phyloP scores from a whole-genome alignment of 2,329 filamentous ascomycete species.

The Botrytis hyacinthi region DNA sequence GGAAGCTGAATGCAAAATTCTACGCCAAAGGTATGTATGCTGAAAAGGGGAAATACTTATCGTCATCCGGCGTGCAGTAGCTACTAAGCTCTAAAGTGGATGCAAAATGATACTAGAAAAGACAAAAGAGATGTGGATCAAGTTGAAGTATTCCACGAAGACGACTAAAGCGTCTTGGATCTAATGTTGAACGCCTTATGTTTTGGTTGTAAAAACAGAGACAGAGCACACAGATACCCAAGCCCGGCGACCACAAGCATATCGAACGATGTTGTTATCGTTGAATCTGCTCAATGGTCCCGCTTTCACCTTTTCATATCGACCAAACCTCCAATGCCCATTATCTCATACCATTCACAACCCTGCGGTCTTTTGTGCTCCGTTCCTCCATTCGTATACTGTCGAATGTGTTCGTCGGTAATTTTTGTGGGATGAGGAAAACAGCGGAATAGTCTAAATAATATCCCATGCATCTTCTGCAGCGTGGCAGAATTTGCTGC shows the following conservation, averaged over 20 bases:
- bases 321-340: constrained; percentile 30
- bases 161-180: constrained; percentile 63
- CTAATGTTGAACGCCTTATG: constrained; percentile 73
- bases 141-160: constrained; percentile 65
- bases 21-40: background rate
- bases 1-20: background rate
- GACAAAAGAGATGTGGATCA: constrained; percentile 49
- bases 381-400: constrained; percentile 2
- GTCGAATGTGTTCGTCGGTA: constrained; percentile 14
- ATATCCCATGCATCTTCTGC: constrained; percentile 96
- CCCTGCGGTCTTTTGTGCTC: constrained; percentile 1
- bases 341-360: constrained; percentile 13
- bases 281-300: constrained; percentile 44
- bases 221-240: constrained; percentile 68
- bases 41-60: constrained; percentile 17
- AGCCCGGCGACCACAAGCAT: constrained; percentile 49
- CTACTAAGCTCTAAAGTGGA: constrained; percentile 19
- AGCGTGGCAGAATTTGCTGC: constrained; percentile 99
- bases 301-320: constrained; percentile 41
- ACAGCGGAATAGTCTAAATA: constrained; percentile 54
- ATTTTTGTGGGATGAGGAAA: constrained; percentile 15
- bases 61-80: constrained; percentile 17
- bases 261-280: constrained; percentile 71
- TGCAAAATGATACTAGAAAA: constrained; percentile 23
- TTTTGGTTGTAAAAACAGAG: constrained; percentile 84